Evolutionary conservation across 306 rosid genomes (phyloP).

Genomic region (Quercus glauca): DNA sequence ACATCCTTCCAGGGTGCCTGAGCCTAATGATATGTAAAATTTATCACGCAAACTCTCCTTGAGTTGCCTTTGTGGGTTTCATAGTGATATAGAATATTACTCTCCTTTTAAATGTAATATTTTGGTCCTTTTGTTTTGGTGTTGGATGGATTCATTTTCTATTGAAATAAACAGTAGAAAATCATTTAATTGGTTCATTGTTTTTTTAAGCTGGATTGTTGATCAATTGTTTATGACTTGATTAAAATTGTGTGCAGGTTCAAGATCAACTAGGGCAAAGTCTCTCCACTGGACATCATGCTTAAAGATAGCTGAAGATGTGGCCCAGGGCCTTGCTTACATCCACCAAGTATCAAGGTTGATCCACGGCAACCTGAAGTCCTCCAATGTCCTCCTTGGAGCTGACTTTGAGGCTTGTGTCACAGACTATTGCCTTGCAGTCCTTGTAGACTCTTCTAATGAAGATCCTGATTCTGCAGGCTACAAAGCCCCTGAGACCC

Average conservation of each 20-base stretch:
- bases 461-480: slow-evolving; percentile 66
- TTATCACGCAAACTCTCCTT: not conserved
- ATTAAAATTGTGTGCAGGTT: slow-evolving; percentile 50
- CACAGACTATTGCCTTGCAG: slow-evolving; percentile 67
- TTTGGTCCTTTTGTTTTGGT: not conserved
- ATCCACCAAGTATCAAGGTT: slow-evolving; percentile 68
- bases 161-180: not conserved
- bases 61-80: not conserved
- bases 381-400: slow-evolving; percentile 86
- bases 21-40: not conserved
- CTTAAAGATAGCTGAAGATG: slow-evolving; percentile 92
- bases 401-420: slow-evolving; percentile 85
- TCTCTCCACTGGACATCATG: slow-evolving; percentile 99
- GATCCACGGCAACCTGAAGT: slow-evolving; percentile 81
- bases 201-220: not conserved
- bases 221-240: not conserved
- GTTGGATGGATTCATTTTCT: not conserved
- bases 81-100: not conserved
- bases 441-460: slow-evolving; percentile 41
- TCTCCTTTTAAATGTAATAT: not conserved
- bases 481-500: slow-evolving; percentile 72
- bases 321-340: slow-evolving; percentile 85
- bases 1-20: not conserved
- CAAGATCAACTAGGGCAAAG: slow-evolving; percentile 78
- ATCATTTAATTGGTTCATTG: not conserved